phyloP scores from a whole-genome alignment of 371 early-diverging fungal species.

The Rhizomucor pusillus region DNA sequence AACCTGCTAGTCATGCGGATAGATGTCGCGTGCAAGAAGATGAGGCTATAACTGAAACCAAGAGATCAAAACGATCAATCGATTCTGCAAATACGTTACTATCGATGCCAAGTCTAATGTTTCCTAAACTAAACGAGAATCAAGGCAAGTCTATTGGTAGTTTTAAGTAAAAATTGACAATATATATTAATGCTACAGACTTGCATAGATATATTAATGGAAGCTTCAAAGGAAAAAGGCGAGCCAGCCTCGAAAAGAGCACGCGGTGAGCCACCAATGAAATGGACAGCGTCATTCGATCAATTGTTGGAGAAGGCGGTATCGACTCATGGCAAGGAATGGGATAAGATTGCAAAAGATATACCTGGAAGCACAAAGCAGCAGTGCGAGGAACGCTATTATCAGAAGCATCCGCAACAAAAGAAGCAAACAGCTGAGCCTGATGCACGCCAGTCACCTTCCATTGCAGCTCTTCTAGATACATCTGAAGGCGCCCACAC shows the following conservation, averaged over 20 bases:
- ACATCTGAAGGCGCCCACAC: slow-evolving; percentile 7
- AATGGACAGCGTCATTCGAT: slow-evolving; percentile 44
- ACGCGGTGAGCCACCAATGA: slow-evolving; percentile 37
- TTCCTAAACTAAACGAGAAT: slow-evolving; percentile 10
- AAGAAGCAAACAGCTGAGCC: slow-evolving; percentile 3
- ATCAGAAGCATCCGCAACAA: slow-evolving; percentile 3
- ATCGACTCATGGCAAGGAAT: slow-evolving; percentile 31
- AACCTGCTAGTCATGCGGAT: slow-evolving; percentile 2
- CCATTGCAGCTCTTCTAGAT: slow-evolving; percentile 43
- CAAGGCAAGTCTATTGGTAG: slow-evolving; percentile 2
- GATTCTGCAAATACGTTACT: slow-evolving; percentile 46
- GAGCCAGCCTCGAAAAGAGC: slow-evolving; percentile 20
- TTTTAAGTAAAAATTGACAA: background rate
- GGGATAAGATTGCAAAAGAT: slow-evolving; percentile 35
- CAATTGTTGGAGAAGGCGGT: slow-evolving; percentile 25
- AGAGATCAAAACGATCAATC: slow-evolving; percentile 46
- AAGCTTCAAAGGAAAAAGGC: background rate
- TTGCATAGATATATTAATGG: slow-evolving; percentile 1
- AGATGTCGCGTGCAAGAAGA: background rate
- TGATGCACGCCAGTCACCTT: slow-evolving; percentile 45
- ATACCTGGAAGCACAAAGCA: slow-evolving; percentile 16
- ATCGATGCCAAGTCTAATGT: slow-evolving; percentile 35
- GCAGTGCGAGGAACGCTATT: background rate
- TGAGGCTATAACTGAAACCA: slow-evolving; percentile 1
- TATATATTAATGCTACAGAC: background rate